These are phyloP conservation scores for Monosporozyma yasuniensis DNA, from an alignment of 805 yeast genomes.

Conservation along the genomic window DNA sequence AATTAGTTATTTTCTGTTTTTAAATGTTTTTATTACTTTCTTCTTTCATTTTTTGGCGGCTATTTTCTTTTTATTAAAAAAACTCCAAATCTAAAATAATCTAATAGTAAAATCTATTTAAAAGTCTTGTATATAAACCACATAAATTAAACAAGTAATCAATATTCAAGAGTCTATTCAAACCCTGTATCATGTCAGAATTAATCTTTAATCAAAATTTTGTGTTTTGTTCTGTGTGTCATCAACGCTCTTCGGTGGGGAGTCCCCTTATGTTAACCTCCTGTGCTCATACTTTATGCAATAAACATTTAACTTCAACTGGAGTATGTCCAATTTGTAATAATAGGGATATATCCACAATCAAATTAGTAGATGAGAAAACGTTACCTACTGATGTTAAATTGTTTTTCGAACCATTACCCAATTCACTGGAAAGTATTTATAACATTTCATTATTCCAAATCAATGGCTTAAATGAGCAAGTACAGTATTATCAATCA, in stretches of 20 bases:
- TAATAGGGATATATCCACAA: slow-evolving; percentile 15
- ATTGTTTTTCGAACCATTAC: slow-evolving; percentile 22
- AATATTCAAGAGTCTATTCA: too few relatives aligned
- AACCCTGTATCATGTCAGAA: slow-evolving; percentile 11
- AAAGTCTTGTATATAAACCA: neutral
- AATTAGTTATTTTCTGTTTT: too few relatives aligned
- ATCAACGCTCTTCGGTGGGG: slow-evolving; percentile 13
- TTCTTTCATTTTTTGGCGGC: neutral
- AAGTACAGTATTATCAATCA: slow-evolving; percentile 20
- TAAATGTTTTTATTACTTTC: neutral
- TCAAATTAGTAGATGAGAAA: slow-evolving; percentile 13
- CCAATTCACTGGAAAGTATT: slow-evolving; percentile 18
- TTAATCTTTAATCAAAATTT: slow-evolving; percentile 23
- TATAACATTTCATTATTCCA: slow-evolving; percentile 26
- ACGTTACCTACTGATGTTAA: slow-evolving; percentile 19
- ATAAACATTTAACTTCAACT: slow-evolving; percentile 18
- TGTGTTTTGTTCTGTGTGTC: slow-evolving; percentile 30
- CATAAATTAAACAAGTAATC: too few relatives aligned
- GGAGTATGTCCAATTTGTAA: slow-evolving; percentile 16
- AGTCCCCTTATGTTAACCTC: slow-evolving; percentile 29
- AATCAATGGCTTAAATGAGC: slow-evolving; percentile 16
- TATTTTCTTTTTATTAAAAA: neutral
- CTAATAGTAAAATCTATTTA: neutral
- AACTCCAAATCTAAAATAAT: neutral
- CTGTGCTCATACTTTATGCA: slow-evolving; percentile 34